These are phyloP conservation scores for Geranium rotundifolium DNA, from an alignment of 345 rosid genomes.

Conservation along the genomic window DNA sequence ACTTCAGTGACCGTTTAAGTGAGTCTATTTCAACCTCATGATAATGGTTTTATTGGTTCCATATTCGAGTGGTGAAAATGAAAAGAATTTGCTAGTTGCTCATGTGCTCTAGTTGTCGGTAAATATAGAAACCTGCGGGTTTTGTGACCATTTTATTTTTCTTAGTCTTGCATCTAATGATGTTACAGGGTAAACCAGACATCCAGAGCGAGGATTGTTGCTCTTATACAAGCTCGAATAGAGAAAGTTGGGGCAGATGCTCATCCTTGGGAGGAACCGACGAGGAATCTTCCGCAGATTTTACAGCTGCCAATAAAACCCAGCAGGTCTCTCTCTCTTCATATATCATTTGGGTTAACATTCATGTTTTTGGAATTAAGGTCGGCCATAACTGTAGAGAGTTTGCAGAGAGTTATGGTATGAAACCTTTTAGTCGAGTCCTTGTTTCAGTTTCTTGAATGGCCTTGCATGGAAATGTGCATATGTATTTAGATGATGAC, in stretches of 20 bases:
- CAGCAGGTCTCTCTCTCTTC: constrained; percentile 41
- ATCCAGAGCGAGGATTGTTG: constrained; percentile 64
- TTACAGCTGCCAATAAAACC: constrained; percentile 23
- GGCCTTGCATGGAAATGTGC: no score
- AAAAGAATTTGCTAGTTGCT: not conserved
- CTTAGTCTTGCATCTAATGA: not conserved
- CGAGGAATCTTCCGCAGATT: constrained; percentile 51
- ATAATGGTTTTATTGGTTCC: no score
- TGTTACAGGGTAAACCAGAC: constrained; percentile 47
- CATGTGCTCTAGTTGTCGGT: no score
- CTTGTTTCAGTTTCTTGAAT: no score
- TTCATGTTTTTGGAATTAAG: no score
- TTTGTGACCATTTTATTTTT: not conserved
- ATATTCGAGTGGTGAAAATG: no score
- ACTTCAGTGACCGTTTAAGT: not conserved
- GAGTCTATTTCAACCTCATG: no score
- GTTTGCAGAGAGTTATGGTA: no score
- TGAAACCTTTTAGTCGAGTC: no score
- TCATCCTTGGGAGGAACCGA: constrained; percentile 86
- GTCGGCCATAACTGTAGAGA: no score
- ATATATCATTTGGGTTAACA: not conserved
- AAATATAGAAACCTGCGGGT: not conserved
- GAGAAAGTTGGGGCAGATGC: constrained; percentile 99
- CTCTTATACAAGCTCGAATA: constrained; percentile 86
- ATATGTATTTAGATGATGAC: not conserved